Evolutionary conservation across 2,329 filamentous ascomycete genomes (phyloP), one percentile per base, ranked within the genome.

Genomic region (Colletotrichum higginsianum): DNA sequence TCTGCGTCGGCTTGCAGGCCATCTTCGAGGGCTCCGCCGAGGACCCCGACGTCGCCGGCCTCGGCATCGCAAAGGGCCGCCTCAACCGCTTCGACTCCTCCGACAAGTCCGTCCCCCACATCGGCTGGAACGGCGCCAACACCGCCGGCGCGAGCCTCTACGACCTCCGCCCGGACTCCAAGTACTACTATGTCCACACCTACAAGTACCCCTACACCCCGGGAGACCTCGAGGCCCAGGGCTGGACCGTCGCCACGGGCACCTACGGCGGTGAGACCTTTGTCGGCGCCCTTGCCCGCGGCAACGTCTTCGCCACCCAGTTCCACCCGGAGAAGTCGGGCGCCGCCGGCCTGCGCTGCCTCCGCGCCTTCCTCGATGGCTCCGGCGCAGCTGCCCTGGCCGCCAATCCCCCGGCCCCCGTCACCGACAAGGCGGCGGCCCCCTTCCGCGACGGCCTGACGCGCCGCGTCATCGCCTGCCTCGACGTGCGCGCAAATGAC

Each of bases 301-400:
- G 90, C 23, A 98, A 98, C 80, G 84, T 98, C 26, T 90, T 98
- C 70, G 95, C 93, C 3, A 98, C 96, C 3, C 96, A 99, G 78
- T 99, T 99, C 81, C 96, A 99, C 84, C 96, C 96, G 0, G 96
- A 99, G 80, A 99, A 99, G 87, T 97, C 94, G 79, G 96, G 96
- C 64, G 91, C 92, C 21, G 96, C 96, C 3, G 96, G 96, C 13
- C 84, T 98, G 73, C 88, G 94, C 40, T 92, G 97, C 1, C 78
- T 99, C 75, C 92, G 92, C 76, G 92, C 96, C 7, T 99, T 99
- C 81, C 85, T 98, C 42, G 89, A 93, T n/a, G 94, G 94, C 18
- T 85, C 88, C 30, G 88, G 88, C 71, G 86, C 87, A 56, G 83
- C 87, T 57, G 83, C 85, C 16, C 84, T 94, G 4, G 73, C 74